These are phyloP conservation scores for Debaryomyces psychrophilus DNA, from an alignment of 1,139 yeast species.

Conservation along the genomic window DNA sequence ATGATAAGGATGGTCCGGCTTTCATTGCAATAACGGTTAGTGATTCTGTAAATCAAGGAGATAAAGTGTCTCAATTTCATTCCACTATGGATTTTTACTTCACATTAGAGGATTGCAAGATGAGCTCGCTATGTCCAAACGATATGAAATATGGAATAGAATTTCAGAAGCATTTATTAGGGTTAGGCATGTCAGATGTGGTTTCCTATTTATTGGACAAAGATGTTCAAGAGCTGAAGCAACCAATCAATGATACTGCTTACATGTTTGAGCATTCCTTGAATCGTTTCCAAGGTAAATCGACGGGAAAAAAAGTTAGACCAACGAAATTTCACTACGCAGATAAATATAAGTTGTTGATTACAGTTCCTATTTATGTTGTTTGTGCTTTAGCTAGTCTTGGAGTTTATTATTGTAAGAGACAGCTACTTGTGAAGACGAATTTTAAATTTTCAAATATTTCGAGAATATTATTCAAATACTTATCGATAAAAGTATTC, in stretches of 20 bases:
- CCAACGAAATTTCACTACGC: background rate
- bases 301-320: background rate
- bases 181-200: background rate
- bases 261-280: background rate
- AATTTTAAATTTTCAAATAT: constrained; percentile 4
- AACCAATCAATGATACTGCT: background rate
- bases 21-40: too few species aligned
- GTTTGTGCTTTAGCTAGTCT: background rate
- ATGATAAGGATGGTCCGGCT: too few species aligned
- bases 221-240: background rate
- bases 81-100: background rate
- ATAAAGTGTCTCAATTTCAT: background rate
- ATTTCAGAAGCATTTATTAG: background rate
- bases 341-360: background rate
- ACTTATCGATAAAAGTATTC: background rate
- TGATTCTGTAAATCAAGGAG: background rate
- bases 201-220: background rate
- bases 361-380: background rate
- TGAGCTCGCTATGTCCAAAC: background rate
- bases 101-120: constrained; percentile 2
- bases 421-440: background rate
- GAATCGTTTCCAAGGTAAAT: background rate
- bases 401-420: background rate
- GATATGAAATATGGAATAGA: background rate
- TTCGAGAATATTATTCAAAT: background rate